phyloP scores from a whole-genome alignment of 2,329 filamentous ascomycete species.

The Phoma sp. region DNA sequence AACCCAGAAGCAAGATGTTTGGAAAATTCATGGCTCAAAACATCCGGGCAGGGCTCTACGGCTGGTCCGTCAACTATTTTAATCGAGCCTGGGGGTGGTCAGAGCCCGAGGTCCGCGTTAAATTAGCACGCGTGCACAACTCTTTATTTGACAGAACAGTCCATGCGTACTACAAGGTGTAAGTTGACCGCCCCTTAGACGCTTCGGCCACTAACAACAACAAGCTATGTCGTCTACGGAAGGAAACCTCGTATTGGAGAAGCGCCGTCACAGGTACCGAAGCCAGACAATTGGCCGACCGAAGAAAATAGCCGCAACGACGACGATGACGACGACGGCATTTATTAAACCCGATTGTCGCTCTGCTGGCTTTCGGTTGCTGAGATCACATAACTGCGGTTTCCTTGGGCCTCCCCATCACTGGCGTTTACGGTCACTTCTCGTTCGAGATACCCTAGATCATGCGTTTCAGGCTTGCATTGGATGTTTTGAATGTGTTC shows the following conservation, averaged over 20 bases:
- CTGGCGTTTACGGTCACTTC: slow-evolving; percentile 1
- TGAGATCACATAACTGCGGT: neutral
- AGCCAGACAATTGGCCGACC: slow-evolving; percentile 30
- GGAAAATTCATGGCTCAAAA: slow-evolving; percentile 60
- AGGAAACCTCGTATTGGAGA: slow-evolving; percentile 32
- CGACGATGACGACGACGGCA: neutral
- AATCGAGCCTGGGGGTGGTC: slow-evolving; percentile 54
- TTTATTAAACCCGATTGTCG: neutral
- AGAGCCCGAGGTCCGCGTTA: slow-evolving; percentile 54
- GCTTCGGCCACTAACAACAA: neutral
- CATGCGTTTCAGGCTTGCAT: slow-evolving; percentile 4
- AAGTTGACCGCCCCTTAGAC: slow-evolving; percentile 23
- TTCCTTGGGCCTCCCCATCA: neutral
- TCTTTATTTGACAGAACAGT: slow-evolving; percentile 49
- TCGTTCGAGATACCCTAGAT: slow-evolving; percentile 9
- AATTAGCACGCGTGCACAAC: slow-evolving; percentile 53
- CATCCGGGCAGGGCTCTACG: slow-evolving; percentile 55
- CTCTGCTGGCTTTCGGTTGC: neutral
- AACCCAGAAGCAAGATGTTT: slow-evolving; percentile 56
- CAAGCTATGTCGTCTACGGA: slow-evolving; percentile 40
- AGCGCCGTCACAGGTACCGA: slow-evolving; percentile 25
- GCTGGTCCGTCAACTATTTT: slow-evolving; percentile 54
- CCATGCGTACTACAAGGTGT: slow-evolving; percentile 55
- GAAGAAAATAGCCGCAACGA: slow-evolving; percentile 18
- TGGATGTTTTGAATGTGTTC: neutral